Evolutionary conservation across 1,139 yeast genomes (phyloP), one percentile per base, ranked within the genome.

Genomic region (Meyerozyma sp.): DNA sequence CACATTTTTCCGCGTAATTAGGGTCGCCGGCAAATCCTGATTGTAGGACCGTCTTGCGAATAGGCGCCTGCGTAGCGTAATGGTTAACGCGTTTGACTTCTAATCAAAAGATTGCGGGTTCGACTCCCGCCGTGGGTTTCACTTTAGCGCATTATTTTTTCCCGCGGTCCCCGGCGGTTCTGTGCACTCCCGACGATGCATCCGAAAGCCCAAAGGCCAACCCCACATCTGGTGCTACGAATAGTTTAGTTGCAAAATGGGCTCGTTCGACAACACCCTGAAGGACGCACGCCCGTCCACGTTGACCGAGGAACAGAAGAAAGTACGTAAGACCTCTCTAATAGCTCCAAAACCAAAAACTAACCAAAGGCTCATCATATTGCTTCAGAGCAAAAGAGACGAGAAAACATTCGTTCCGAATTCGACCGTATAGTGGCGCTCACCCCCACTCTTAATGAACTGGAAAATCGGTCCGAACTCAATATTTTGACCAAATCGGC

Each of bases 301-400:
- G 9, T 59, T 70, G 42, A 63, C 74, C 3, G 77, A 71, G 37
- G 77, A 73, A 38, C 75, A 73, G 53, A 72, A 72, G 50, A 73
- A 70, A 49, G 75, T 67, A 61, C 39, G 75, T 61, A 4, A 5
- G 7, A 5, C 10, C 20, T 25, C 11, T 30, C 38, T 6, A 9
- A 20, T 20, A 8, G 5, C 23, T 3, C 23, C 8, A 21, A 21
- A 21, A 21, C 6, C 6, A 4, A 5, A 18, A 4, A 16, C 6
- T 36, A 8, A 37, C 44, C 39, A 38, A 38, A 70, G 73, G 77
- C 77, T 1, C 78, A 73, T 47, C 78, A 73, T 48, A 73, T 73
- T 14, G 77, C 77, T n/a, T 71, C 77, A 1, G 78, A 73, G 49
- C 77, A 73, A 49, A 72, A 70, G 49, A 57, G 78, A 54, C 59